Base-by-base conservation (phyloP, 768 basidiomycete species). In the Symmetrospora coprosmae region DNA sequence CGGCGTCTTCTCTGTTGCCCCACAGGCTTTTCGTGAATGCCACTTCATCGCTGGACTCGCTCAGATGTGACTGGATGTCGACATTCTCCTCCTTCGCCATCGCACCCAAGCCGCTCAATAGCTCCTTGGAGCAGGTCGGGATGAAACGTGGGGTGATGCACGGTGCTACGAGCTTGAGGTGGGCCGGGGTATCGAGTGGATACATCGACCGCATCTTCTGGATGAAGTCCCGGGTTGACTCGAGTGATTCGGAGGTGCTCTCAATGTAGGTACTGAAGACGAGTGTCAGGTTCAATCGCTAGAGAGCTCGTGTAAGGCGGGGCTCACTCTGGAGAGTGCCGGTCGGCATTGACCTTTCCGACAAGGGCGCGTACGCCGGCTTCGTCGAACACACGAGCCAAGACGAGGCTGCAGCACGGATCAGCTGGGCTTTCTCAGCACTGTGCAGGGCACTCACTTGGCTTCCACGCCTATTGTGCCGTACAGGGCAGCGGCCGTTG, bases 91-190 rank as follows among this genome's bases (percentile, higher is more conserved):
- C 68, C 25, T 71, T 61, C 0, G 82, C 77, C 0, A 90, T 72
- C 7, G 75, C 69, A 2, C 80, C 82, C 0, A 92, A 75, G 8
- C 80, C 82, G 8, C 64, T 63, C 0, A 91, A 76, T 30, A 90
- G 75, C 41, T 78, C 80, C 49, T 85, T 76, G 1, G 86, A 84
- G 70, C 87, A 91, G 0, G 87, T 87, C 1, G 89, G 89, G 2
- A 91, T 82, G 65, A 91, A 92, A 17, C 89, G 80, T 0, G 89
- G 89, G 0, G 89, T 90, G 55, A 92, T 72, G 9, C 91, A 85
- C 0, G 89, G 89, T 59, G 84, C 79, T 3, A 89, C 78, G 8
- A 86, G 76, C 9, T 77, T 76, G 41, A 70, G 67, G 65, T 81
- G 76, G 2, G 68, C 47, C 0, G 77, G 77, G 21, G 72, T 58